phyloP scores from a whole-genome alignment of 495 filamentous ascomycete genomes.

The Tuber indicum region DNA sequence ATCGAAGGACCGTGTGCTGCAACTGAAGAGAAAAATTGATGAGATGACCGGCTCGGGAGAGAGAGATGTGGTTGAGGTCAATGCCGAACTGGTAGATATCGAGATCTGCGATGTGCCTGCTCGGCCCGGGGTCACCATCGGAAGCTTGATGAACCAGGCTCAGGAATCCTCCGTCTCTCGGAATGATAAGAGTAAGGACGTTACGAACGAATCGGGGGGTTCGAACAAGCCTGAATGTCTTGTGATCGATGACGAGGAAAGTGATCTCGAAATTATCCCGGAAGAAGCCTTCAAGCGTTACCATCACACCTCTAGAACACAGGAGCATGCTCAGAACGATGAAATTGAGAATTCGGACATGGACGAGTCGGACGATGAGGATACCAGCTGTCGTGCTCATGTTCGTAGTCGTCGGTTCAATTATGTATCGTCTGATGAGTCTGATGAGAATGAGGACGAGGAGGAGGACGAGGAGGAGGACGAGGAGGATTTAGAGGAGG shows the following conservation, averaged over 20 bases:
- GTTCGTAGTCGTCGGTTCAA: background rate
- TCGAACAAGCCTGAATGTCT: conserved; percentile 18
- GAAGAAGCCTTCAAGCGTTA: conserved; percentile 22
- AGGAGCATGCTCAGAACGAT: conserved; percentile 2
- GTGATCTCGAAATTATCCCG: conserved; percentile 36
- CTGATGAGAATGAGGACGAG: conserved; percentile 27
- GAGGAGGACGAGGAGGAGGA: conserved; percentile 30
- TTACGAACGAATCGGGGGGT: background rate
- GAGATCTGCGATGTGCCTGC: conserved; percentile 16
- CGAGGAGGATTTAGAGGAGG: conserved; percentile 13
- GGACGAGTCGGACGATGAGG: conserved; percentile 21
- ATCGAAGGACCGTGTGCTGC: conserved; percentile 23
- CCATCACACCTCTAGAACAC: conserved; percentile 3
- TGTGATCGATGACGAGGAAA: conserved; percentile 15
- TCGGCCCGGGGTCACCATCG: conserved; percentile 30
- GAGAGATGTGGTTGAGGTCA: conserved; percentile 17
- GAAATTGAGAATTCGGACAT: conserved; percentile 5
- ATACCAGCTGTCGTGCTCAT: background rate
- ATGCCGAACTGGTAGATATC: conserved; percentile 19
- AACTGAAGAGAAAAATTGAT: conserved; percentile 29
- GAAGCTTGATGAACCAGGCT: conserved; percentile 38
- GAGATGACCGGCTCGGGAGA: conserved; percentile 27
- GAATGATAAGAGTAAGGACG: background rate
- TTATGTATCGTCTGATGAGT: conserved; percentile 19
- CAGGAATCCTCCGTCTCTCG: conserved; percentile 21